Percentiles rank a stretch among this genome's conserved stretches.
phyloP scores from a whole-genome alignment of 1,139 yeast species.

The Blastobotrys capitulatus region DNA sequence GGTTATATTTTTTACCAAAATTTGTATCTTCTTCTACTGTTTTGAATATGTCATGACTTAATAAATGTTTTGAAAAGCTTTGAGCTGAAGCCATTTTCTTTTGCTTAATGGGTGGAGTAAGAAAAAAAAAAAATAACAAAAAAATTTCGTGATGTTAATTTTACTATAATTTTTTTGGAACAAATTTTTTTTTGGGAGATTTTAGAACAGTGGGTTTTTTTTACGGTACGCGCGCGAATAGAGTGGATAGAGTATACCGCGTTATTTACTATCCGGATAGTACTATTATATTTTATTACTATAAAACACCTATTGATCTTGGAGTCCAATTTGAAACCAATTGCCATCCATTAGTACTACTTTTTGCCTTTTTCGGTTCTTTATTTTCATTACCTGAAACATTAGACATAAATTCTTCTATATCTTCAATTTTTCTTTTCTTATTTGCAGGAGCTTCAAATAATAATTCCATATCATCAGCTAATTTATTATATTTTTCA shows the following conservation, averaged over 20 bases:
- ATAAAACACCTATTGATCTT: slow-evolving; percentile 25
- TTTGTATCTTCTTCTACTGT: slow-evolving; percentile 10
- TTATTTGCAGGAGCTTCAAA: neutral
- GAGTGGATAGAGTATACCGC: too few species aligned
- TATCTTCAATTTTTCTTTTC: slow-evolving; percentile 14
- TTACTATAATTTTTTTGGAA: neutral
- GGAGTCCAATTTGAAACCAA: slow-evolving; percentile 20
- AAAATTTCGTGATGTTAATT: neutral
- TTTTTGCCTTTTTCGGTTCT: neutral
- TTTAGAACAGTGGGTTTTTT: too few species aligned
- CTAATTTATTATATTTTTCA: slow-evolving; percentile 1
- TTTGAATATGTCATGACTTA: slow-evolving; percentile 12
- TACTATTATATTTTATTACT: too few species aligned
- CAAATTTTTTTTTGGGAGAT: too few species aligned
- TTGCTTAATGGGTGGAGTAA: neutral
- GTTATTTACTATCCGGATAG: too few species aligned
- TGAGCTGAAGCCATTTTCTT: slow-evolving; percentile 8
- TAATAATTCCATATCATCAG: slow-evolving; percentile 14
- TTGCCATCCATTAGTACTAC: slow-evolving; percentile 7
- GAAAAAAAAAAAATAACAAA: neutral
- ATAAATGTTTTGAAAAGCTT: slow-evolving; percentile 8
- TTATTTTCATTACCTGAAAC: neutral
- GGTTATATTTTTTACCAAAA: neutral
- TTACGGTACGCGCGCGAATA: too few species aligned
- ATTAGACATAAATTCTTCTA: slow-evolving; percentile 1